Base-by-base conservation (phyloP, 768 basidiomycete species). In the Hebeloma cylindrosporum region DNA sequence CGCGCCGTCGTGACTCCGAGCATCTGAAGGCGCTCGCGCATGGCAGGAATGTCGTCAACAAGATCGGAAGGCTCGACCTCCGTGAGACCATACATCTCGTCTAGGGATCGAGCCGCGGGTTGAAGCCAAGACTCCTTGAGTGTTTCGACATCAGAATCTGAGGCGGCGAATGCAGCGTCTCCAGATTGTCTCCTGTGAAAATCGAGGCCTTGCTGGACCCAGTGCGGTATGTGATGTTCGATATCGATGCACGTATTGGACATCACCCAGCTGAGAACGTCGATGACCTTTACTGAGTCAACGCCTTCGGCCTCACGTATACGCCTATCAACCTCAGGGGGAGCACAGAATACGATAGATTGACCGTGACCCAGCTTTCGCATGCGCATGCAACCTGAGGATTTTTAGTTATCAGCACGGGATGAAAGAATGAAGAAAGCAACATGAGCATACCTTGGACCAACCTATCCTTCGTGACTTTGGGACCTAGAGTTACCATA, bases 351-450 rank as follows among this genome's bases (percentile, higher is more conserved):
- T 42, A 71, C 58, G n/a, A 77, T 53, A 2, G 75, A 71, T 42
- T 78, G 76, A 0, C 70, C 71, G 7, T 60, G 53, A 9, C 77
- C 77, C 1, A 78, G 63, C 51, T 68, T 65, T 2, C 77, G 65
- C 76, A 78, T 75, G 9, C 76, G 63, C 76, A 78, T 78, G 43
- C 76, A 78, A 3, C 75, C 76, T 77, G 11, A 29, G 37, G 27
- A 14, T 18, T 45, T 17, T 43, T 25, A 26, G 29, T 31, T 20
- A 2, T n/a, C n/a, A n/a, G n/a, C n/a, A n/a, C n/a, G n/a, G 27
- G 10, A 7, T 25, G 5, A 21, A 18, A 18, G 31, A 7, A 30
- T 7, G 28, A 18, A 18, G 10, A 7, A 27, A n/a, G 13, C 14
- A 21, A 17, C 9, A 44, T n/a, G n/a, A n/a, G 40, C 66, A 35